These are phyloP conservation scores for Trypethelium eluteriae DNA, from an alignment of 495 filamentous ascomycete genomes.

Conservation along the genomic window DNA sequence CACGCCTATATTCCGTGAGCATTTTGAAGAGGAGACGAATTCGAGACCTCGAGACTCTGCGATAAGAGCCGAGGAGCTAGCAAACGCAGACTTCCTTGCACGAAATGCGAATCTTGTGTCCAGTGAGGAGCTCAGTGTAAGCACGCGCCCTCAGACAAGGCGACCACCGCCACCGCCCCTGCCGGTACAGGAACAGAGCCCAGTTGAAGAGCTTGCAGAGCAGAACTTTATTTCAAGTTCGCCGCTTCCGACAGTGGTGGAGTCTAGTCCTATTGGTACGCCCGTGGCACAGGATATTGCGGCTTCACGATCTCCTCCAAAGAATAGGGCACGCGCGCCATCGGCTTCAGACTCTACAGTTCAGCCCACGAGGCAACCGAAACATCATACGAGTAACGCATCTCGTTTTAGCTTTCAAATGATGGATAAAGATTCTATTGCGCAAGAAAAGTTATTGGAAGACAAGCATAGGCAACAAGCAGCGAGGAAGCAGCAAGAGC, in stretches of 20 bases:
- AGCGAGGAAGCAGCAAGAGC: conserved; percentile 43
- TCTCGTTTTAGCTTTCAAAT: conserved; percentile 92
- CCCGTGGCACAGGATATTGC: conserved; percentile 32
- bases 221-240: conserved; percentile 12
- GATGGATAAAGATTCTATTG: conserved; percentile 62
- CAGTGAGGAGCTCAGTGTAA: background rate
- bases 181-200: background rate
- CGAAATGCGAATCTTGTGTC: conserved; percentile 24
- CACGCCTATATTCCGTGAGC: conserved; percentile 59
- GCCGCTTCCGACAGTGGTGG: conserved; percentile 33
- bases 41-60: conserved; percentile 24
- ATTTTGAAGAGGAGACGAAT: conserved; percentile 54
- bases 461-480: conserved; percentile 74
- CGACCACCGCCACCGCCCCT: conserved; percentile 14
- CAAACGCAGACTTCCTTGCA: conserved; percentile 30
- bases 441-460: conserved; percentile 75
- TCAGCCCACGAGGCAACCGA: conserved; percentile 41
- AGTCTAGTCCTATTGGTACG: conserved; percentile 30
- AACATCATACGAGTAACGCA: conserved; percentile 76
- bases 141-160: conserved; percentile 2
- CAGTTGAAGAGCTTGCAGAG: background rate
- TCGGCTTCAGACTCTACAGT: conserved; percentile 41
- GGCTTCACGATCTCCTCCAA: conserved; percentile 36
- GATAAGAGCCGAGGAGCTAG: conserved; percentile 29
- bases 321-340: conserved; percentile 41